Evolutionary conservation across 2,329 filamentous ascomycete genomes (phyloP), one percentile per base, ranked within the genome.

Genomic region (Drechslera avenae): DNA sequence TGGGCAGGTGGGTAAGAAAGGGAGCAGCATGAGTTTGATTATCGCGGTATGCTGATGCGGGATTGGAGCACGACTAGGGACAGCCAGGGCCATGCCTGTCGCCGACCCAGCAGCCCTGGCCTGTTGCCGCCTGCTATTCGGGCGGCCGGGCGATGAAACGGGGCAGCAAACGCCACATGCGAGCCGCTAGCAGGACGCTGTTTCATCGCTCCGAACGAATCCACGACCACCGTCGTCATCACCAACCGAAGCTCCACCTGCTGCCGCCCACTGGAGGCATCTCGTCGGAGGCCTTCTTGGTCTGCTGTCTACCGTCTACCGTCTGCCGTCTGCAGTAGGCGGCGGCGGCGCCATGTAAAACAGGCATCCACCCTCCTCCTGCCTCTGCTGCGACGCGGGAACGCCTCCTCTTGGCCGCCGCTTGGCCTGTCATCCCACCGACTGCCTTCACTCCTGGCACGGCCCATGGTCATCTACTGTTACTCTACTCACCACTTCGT

Each of bases 11-110:
- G 57, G 50, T 54, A 62, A 32, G 46, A 58, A 62, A 59, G 57
- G 60, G 57, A 56, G 54, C 36, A 37, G 49, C 42, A 40, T 45
- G 44, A 57, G 62, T 60, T 64, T 64, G 64, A 67, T 67, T 62
- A 53, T 59, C 47, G 48, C 44, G 49, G 47, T 39, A 39, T 46
- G 39, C 37, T 19, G 18, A 19, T 28, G 52, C 46, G 35, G 47
- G 56, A 66, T 65, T 63, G 59, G 63, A 51, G 37, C 28, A 30
- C 10, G 9, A 23, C 56, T 45, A 34, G 56, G 37, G 31, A 30
- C 10, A 7, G 30, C 56, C 46, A 37, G 57, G 55, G 26, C 36
- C 14, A 10, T 13, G 48, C 48, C 48, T 47, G 48, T 19, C 19
- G 12, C 9, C 7, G 50, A 46, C 47, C 45, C 41, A 50, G 44